phyloP scores from a whole-genome alignment of 75 land plant species.

The Sequoiadendron giganteum region DNA sequence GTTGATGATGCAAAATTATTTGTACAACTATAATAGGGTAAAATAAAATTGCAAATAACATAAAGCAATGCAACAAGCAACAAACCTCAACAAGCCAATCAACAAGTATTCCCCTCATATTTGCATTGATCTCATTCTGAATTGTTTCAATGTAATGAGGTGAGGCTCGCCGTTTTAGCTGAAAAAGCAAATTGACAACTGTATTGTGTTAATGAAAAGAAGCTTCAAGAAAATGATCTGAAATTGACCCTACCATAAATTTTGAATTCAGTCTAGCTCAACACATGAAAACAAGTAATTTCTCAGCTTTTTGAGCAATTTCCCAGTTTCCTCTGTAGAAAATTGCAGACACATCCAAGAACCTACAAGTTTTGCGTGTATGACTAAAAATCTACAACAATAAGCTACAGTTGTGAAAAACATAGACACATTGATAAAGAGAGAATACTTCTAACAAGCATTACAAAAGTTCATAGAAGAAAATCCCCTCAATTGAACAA shows the following conservation, averaged over 20 bases:
- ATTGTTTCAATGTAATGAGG: slow-evolving; percentile 21
- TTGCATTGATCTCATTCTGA: slow-evolving; percentile 25
- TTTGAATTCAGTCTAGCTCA: background rate
- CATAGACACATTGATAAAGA: background rate
- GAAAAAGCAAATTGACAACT: background rate
- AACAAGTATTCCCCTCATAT: slow-evolving; percentile 21
- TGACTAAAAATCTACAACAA: background rate
- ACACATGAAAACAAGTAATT: background rate
- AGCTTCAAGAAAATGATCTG: background rate
- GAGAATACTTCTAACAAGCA: background rate
- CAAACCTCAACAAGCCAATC: slow-evolving; percentile 31
- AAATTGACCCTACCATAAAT: background rate
- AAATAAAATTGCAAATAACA: background rate
- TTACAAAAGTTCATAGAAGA: background rate
- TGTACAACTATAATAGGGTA: background rate
- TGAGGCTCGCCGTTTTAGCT: slow-evolving; percentile 23
- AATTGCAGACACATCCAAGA: background rate
- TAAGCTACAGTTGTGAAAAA: background rate
- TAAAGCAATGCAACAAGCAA: background rate
- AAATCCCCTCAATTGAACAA: background rate
- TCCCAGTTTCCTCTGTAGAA: background rate
- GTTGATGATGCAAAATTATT: background rate
- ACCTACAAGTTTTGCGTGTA: background rate
- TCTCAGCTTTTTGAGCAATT: background rate
- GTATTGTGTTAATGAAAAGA: background rate